Percentiles rank a stretch among this genome's conserved stretches.
Evolutionary conservation across 2,329 filamentous ascomycete genomes (phyloP).

Genomic region (Fusarium redolens): DNA sequence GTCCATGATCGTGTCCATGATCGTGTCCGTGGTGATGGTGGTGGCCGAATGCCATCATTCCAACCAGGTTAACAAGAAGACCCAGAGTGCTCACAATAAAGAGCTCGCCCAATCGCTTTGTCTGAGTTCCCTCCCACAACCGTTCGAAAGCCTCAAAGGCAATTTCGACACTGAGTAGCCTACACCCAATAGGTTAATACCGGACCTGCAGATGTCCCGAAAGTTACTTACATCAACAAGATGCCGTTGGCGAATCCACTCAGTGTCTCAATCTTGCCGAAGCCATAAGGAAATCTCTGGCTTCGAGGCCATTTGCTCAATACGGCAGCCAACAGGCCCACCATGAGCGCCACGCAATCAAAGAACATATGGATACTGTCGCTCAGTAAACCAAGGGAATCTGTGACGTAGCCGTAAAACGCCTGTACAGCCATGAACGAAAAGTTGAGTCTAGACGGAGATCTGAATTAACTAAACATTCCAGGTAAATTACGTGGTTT

Average conservation of each 20-base stretch:
- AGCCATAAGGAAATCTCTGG: slow-evolving; percentile 89
- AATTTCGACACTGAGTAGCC: slow-evolving; percentile 94
- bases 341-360: slow-evolving; percentile 90
- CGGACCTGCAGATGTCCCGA: background rate
- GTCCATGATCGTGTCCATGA: slow-evolving; percentile 49
- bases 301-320: slow-evolving; percentile 97
- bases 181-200: slow-evolving; percentile 49
- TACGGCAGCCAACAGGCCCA: slow-evolving; percentile 90
- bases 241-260: slow-evolving; percentile 97
- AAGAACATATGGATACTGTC: slow-evolving; percentile 99
- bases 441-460: slow-evolving; percentile 79
- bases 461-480: slow-evolving; percentile 29
- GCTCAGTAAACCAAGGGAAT: slow-evolving; percentile 92
- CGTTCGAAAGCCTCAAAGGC: slow-evolving; percentile 93
- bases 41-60: slow-evolving; percentile 85
- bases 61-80: slow-evolving; percentile 89
- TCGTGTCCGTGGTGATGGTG: slow-evolving; percentile 70
- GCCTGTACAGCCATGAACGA: slow-evolving; percentile 94
- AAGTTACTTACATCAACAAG: slow-evolving; percentile 78
- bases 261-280: slow-evolving; percentile 95
- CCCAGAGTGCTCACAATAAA: slow-evolving; percentile 89
- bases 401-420: slow-evolving; percentile 92
- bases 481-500: background rate
- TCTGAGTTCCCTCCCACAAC: slow-evolving; percentile 83
- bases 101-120: slow-evolving; percentile 86